phyloP scores from a whole-genome alignment of 2,329 filamentous ascomycete genomes.

The Colletotrichum viniferum region DNA sequence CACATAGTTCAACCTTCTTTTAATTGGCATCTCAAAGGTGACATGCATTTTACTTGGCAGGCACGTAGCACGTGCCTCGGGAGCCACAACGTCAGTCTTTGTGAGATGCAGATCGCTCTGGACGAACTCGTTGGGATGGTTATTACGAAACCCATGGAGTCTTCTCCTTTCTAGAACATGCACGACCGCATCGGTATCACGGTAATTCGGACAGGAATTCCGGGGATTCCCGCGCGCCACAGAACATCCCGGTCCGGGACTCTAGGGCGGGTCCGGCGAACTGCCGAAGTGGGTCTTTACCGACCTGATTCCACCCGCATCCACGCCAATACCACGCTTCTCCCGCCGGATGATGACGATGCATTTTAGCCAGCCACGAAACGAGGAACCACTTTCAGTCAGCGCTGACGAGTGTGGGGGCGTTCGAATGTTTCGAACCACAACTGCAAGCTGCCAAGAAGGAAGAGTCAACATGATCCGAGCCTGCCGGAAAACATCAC shows the following conservation, averaged over 20 bases:
- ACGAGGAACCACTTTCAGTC: background rate
- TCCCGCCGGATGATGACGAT: background rate
- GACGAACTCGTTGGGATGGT: background rate
- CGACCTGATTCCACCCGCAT: background rate
- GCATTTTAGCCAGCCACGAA: background rate
- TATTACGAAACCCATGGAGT: background rate
- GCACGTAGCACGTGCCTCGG: background rate
- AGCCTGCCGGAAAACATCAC: background rate
- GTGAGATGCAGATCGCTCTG: background rate
- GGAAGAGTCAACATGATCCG: background rate
- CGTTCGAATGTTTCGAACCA: background rate
- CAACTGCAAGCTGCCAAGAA: background rate
- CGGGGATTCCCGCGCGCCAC: background rate
- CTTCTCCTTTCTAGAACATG: background rate
- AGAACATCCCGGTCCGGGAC: background rate
- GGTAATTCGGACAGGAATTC: background rate
- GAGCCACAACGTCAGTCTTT: background rate
- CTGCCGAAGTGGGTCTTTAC: constrained; percentile 3
- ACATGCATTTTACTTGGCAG: background rate
- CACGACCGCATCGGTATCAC: background rate
- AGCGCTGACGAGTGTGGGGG: background rate
- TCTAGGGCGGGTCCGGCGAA: background rate
- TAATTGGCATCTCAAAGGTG: background rate
- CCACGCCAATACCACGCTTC: background rate
- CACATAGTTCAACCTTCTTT: background rate